Evolutionary conservation across 2,329 filamentous ascomycete species (phyloP).

Genomic region (Aspergillus fischeri): DNA sequence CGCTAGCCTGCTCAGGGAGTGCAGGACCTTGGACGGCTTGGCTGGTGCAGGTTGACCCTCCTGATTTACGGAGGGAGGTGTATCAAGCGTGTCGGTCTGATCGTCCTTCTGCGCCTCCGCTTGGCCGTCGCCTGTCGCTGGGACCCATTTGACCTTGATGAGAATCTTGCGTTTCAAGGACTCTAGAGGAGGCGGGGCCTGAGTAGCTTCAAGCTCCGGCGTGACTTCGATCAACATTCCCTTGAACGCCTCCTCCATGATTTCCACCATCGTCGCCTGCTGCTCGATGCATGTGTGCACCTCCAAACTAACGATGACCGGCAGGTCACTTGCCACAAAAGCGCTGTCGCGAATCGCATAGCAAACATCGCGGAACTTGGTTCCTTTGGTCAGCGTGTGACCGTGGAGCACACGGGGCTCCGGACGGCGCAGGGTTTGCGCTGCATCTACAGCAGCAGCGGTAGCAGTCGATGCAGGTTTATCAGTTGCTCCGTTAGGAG

Average conservation of each 20-base stretch:
- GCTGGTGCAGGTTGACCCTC: slow-evolving; percentile 25
- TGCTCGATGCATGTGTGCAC: slow-evolving; percentile 79
- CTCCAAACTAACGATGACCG: slow-evolving; percentile 87
- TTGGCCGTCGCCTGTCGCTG: slow-evolving; percentile 40
- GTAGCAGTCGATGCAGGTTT: background rate
- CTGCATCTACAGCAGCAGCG: background rate
- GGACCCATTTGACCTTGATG: slow-evolving; percentile 70
- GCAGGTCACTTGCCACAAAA: slow-evolving; percentile 70
- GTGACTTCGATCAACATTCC: slow-evolving; percentile 65
- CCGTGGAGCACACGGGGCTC: slow-evolving; percentile 84
- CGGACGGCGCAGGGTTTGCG: slow-evolving; percentile 28
- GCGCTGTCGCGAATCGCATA: slow-evolving; percentile 72
- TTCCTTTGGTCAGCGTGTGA: slow-evolving; percentile 79
- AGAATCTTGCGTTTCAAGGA: slow-evolving; percentile 76
- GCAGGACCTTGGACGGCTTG: slow-evolving; percentile 62
- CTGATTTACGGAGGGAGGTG: background rate
- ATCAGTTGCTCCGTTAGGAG: background rate
- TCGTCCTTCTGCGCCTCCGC: slow-evolving; percentile 13
- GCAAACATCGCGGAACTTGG: slow-evolving; percentile 84
- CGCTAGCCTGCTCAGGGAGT: slow-evolving; percentile 68
- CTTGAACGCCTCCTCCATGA: slow-evolving; percentile 87
- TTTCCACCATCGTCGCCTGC: slow-evolving; percentile 87
- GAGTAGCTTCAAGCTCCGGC: slow-evolving; percentile 52
- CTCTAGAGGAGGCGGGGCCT: slow-evolving; percentile 62
- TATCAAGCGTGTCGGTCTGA: slow-evolving; percentile 10